phyloP scores from a whole-genome alignment of 2,329 filamentous ascomycete genomes.

The Helotiales sp. region DNA sequence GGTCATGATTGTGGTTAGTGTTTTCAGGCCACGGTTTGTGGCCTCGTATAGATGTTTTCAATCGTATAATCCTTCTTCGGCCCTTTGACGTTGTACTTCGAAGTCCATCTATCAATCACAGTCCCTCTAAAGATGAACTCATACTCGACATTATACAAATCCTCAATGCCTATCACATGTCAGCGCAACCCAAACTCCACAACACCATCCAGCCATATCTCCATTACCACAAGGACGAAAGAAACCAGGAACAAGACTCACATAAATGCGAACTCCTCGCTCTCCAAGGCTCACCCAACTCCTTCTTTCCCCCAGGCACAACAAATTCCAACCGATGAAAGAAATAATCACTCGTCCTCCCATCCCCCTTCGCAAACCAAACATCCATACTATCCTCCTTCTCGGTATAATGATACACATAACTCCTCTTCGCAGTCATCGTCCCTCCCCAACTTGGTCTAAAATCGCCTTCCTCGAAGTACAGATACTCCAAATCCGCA shows the following conservation, averaged over 20 bases:
- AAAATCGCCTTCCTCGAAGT: constrained; percentile 68
- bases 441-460: constrained; percentile 45
- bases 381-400: constrained; percentile 60
- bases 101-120: constrained; percentile 56
- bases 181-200: neutral
- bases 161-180: constrained; percentile 46
- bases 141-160: constrained; percentile 71
- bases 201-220: neutral
- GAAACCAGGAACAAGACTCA: constrained; percentile 9
- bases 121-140: constrained; percentile 63
- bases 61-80: constrained; percentile 74
- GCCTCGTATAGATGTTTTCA: constrained; percentile 47
- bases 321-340: constrained; percentile 73
- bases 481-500: constrained; percentile 58
- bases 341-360: constrained; percentile 65
- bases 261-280: constrained; percentile 71
- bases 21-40: neutral
- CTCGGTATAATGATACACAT: constrained; percentile 72
- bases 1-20: too few species aligned
- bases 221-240: neutral
- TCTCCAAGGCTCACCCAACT: constrained; percentile 45
- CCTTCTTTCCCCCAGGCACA: constrained; percentile 33
- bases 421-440: constrained; percentile 44
- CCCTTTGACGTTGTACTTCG: constrained; percentile 67
- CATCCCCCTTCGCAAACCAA: constrained; percentile 70